These are phyloP conservation scores for Teratosphaeriaceae sp. DNA, from an alignment of 2,329 filamentous ascomycete genomes.

Conservation along the genomic window DNA sequence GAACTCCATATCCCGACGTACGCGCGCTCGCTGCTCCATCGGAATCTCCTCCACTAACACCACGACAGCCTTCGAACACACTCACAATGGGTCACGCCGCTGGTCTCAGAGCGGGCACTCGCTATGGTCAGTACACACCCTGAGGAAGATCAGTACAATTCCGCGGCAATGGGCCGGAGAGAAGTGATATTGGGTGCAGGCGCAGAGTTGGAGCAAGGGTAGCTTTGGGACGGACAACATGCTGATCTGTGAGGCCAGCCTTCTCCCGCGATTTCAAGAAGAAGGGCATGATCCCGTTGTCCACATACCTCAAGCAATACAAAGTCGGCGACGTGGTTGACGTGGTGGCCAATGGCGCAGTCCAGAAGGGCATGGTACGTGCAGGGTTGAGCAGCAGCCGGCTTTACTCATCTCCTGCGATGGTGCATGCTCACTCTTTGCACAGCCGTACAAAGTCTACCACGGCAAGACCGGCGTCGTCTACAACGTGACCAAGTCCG, in stretches of 20 bases:
- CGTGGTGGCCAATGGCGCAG: constrained; percentile 96
- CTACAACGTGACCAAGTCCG: constrained; percentile 93
- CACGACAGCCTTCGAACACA: constrained; percentile 20
- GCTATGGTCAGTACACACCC: constrained; percentile 30
- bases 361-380: constrained; percentile 84
- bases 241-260: constrained; percentile 35
- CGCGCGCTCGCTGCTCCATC: neutral
- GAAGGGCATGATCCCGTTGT: constrained; percentile 88
- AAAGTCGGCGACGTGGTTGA: constrained; percentile 99
- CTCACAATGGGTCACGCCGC: constrained; percentile 50
- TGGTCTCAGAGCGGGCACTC: constrained; percentile 38
- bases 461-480: constrained; percentile 79
- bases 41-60: constrained; percentile 3
- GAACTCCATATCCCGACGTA: constrained; percentile 1
- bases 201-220: neutral
- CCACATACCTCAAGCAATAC: constrained; percentile 92
- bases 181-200: neutral
- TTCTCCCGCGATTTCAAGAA: constrained; percentile 93
- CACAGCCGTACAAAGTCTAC: constrained; percentile 91
- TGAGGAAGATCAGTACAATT: neutral
- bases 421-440: neutral
- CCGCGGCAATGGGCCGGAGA: neutral
- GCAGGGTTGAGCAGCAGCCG: neutral
- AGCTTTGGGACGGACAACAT: neutral
- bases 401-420: neutral